Base-by-base conservation (phyloP, 1,284 basidiomycete species). In the Cryptococcus sp. region DNA sequence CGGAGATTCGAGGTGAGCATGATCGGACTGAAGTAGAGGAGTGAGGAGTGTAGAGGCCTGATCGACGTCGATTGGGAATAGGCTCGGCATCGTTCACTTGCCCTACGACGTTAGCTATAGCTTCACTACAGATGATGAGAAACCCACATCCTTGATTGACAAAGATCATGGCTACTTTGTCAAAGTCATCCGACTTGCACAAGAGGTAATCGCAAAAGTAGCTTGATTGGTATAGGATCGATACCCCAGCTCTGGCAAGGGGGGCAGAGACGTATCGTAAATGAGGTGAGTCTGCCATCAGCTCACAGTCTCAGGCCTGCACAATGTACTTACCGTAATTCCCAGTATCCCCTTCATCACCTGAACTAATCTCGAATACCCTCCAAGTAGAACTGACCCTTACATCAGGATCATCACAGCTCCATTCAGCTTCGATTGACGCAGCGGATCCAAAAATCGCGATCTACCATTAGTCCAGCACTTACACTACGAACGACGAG, bases 181-280 rank as follows among this genome's bases (percentile, higher is more conserved):
- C 63, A 52, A 70, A 72, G 45, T 69, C 65, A 1, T 53, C 46
- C 31, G 60, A 61, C 46, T 69, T 69, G 40, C 73, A 88, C 58
- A 91, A 82, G 47, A 91, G 84, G 70, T 87, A 90, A 73, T 91
- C 87, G 63, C 86, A 85, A 80, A 85, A 84, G 69, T 90, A 88
- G 10, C 85, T 87, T 4, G 87, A 88, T 69, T 88, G 88, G 68
- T 89, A 91, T 4, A 90, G 76, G 51, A 90, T 90, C 24, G 86
- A 86, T 41, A 91, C 88, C 9, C 86, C 87, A 32, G 85, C 87
- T 22, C 81, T 81, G 4, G 87, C 86, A 11, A 91, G 77, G 22
- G 85, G 85, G 7, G 85, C 84, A 24, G 87, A 88, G 25, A 91
- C 78, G 67, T 88, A 85, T 53, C 85, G 82, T 0, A 89, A 59